Conservation (phyloP, 352 stramenopile genomes). For the Globisporangium lucens region DNA sequence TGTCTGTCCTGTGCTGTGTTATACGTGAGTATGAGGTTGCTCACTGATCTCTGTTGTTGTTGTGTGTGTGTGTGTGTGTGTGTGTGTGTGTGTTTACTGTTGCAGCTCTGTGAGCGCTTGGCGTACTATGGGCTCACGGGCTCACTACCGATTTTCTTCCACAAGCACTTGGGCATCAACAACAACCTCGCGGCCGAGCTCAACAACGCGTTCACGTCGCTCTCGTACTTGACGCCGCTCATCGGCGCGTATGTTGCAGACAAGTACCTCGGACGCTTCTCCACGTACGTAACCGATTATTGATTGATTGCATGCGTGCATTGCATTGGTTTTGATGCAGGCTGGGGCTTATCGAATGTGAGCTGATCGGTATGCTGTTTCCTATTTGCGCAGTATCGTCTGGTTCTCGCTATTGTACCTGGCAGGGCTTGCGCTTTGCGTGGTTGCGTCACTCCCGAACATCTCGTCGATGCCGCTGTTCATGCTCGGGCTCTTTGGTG, state of each 20-base stretch:
- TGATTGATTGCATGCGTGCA: neutral
- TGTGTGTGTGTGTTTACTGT: neutral
- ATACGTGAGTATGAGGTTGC: neutral
- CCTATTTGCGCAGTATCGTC: conserved; percentile 39
- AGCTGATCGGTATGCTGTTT: neutral
- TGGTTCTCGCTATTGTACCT: conserved; percentile 78
- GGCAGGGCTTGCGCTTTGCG: conserved; percentile 60
- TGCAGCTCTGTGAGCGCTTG: conserved; percentile 77
- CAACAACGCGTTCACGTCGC: conserved; percentile 82
- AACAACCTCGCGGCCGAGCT: conserved; percentile 83
- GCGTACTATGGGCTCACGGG: conserved; percentile 82
- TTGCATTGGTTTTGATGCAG: neutral
- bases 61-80: neutral
- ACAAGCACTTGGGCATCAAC: conserved; percentile 75
- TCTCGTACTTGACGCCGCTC: conserved; percentile 83
- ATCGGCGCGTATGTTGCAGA: conserved; percentile 81
- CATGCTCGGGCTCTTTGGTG: conserved; percentile 81
- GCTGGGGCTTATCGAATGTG: neutral
- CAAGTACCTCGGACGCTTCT: conserved; percentile 73
- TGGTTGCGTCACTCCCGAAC: conserved; percentile 49
- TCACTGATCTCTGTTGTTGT: too few relatives aligned
- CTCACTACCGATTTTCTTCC: conserved; percentile 86
- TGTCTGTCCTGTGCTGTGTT: neutral
- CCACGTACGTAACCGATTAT: conserved; percentile 35
- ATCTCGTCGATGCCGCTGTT: conserved; percentile 70